Evolutionary conservation across 805 yeast genomes (phyloP).

Genomic region (Saccharomycodes ludwigii): DNA sequence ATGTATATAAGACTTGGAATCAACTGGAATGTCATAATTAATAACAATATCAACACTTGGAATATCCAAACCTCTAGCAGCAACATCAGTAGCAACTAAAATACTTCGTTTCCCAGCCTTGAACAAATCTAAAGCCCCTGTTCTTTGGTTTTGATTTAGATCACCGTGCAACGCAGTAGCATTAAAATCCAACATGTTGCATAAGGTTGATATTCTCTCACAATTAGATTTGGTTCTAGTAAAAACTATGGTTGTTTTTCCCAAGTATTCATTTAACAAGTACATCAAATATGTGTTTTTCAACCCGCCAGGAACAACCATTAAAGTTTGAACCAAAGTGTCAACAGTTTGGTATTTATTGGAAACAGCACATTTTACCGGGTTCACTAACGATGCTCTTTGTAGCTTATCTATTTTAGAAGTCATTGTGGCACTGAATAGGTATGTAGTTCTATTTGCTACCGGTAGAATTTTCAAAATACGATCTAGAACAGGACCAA

Average conservation of each 20-base stretch:
- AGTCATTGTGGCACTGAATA: constrained; percentile 96
- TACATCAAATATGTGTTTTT: constrained; percentile 82
- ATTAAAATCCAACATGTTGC: constrained; percentile 70
- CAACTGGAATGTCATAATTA: constrained; percentile 73
- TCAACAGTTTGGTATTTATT: constrained; percentile 87
- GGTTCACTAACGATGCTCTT: constrained; percentile 79
- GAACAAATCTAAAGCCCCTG: constrained; percentile 71
- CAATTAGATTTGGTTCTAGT: constrained; percentile 94
- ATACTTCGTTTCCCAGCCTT: constrained; percentile 60
- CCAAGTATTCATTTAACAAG: constrained; percentile 66
- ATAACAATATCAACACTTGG: constrained; percentile 69
- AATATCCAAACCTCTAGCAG: constrained; percentile 82
- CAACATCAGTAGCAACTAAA: constrained; percentile 74
- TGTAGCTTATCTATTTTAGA: constrained; percentile 89
- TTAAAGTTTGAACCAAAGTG: constrained; percentile 76
- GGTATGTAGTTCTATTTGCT: constrained; percentile 64
- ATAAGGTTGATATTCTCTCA: constrained; percentile 74
- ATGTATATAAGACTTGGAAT: constrained; percentile 73
- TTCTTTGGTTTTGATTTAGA: constrained; percentile 68
- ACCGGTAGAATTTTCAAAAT: constrained; percentile 75
- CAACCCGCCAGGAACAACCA: constrained; percentile 85
- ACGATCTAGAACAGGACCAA: constrained; percentile 86
- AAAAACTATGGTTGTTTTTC: constrained; percentile 81
- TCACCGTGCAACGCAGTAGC: constrained; percentile 95
- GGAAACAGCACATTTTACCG: constrained; percentile 85